Conservation (phyloP, 140 eudicot genomes). For the Erigeron philadelphicus region DNA sequence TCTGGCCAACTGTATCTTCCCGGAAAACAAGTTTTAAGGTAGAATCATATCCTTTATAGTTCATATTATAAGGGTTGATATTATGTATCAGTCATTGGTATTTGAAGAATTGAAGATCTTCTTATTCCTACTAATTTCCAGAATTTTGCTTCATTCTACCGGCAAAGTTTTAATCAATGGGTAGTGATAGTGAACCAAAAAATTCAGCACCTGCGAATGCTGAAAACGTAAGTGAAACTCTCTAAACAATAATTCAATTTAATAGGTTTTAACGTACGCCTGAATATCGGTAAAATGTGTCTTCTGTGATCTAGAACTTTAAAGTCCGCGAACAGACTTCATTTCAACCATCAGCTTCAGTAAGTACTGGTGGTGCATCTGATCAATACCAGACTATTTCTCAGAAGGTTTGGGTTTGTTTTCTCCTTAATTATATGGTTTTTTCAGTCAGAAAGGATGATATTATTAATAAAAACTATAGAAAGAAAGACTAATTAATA, state of each 20-base stretch:
- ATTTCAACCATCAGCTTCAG: slow-evolving; percentile 9
- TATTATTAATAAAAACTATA: no score
- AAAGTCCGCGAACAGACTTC: slow-evolving; percentile 9
- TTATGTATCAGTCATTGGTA: not conserved
- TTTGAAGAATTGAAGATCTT: not conserved
- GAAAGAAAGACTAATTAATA: no score
- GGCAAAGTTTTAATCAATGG: not conserved
- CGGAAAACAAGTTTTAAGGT: not conserved
- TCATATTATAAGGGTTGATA: not conserved
- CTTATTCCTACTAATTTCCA: not conserved
- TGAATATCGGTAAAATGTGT: not conserved
- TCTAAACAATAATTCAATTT: slow-evolving; percentile 2
- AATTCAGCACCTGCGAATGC: not conserved
- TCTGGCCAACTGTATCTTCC: no score
- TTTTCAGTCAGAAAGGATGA: no score
- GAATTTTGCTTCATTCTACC: not conserved
- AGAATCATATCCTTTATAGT: not conserved
- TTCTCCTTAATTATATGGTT: not conserved
- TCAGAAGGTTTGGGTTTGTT: slow-evolving; percentile 30
- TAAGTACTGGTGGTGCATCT: slow-evolving; percentile 26
- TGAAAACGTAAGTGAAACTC: not conserved
- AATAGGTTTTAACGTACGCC: not conserved
- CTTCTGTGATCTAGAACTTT: slow-evolving; percentile 22
- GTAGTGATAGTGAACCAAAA: not conserved
- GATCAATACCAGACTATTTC: slow-evolving; percentile 24